These are phyloP conservation scores for Sanghuangporus sanghuang DNA, from an alignment of 1,284 basidiomycete species.

Conservation along the genomic window DNA sequence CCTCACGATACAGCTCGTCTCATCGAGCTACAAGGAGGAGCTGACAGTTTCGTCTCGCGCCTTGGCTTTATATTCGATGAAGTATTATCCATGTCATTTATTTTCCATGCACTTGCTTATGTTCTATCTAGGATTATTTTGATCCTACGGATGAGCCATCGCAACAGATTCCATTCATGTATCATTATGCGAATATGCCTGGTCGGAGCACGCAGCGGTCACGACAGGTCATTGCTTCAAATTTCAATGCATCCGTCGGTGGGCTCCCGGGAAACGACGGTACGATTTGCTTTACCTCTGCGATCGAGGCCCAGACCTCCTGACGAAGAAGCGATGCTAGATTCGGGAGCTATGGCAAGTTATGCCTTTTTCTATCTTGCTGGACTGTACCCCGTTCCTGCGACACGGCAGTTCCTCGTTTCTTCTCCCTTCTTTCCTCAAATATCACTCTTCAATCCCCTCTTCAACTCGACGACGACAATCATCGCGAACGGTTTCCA, in stretches of 20 bases:
- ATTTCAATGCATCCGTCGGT: constrained; percentile 48
- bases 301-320: background rate
- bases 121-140: constrained; percentile 38
- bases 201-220: constrained; percentile 51
- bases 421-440: constrained; percentile 58
- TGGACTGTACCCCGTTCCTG: constrained; percentile 58
- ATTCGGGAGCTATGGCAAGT: constrained; percentile 60
- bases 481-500: constrained; percentile 46
- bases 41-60: constrained; percentile 44
- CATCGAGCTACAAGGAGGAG: constrained; percentile 54
- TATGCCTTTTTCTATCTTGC: constrained; percentile 57
- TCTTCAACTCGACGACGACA: constrained; percentile 50
- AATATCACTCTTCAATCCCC: constrained; percentile 54
- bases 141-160: constrained; percentile 57
- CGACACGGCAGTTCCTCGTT: constrained; percentile 52
- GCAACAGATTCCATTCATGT: constrained; percentile 61
- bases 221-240: constrained; percentile 47
- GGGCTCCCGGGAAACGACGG: constrained; percentile 61
- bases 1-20: constrained; percentile 60
- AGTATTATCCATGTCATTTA: background rate
- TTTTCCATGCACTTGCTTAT: background rate
- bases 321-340: constrained; percentile 12
- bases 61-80: constrained; percentile 53
- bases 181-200: constrained; percentile 55
- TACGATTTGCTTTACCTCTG: constrained; percentile 22